These are phyloP conservation scores for Leishmania turanica DNA, from an alignment of 208 protist species.

Conservation along the genomic window DNA sequence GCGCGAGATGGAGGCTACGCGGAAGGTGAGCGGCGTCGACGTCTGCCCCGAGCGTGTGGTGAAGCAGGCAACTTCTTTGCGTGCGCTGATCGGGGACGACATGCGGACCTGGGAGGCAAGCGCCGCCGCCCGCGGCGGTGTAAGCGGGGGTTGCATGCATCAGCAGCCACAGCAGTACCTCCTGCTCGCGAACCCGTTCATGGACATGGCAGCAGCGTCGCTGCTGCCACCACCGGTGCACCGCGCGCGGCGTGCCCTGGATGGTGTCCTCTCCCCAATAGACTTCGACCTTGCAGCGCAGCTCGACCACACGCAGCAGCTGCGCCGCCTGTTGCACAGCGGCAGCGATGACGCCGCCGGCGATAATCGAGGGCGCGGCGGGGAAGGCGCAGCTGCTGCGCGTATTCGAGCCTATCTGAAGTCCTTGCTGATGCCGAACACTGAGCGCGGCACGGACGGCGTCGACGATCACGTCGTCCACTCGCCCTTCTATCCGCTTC, in stretches of 20 bases:
- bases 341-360: not conserved
- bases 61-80: constrained; percentile 15
- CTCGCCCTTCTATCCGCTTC: constrained; percentile 49
- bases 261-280: constrained; percentile 30
- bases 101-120: constrained; percentile 20
- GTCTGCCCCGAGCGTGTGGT: not conserved
- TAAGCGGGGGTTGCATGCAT: not conserved
- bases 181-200: not conserved
- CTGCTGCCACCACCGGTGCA: constrained; percentile 7
- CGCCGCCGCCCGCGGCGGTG: not conserved
- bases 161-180: constrained; percentile 1
- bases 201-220: not conserved
- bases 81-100: constrained; percentile 30
- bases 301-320: constrained; percentile 28
- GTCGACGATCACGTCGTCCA: not conserved
- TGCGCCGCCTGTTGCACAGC: constrained; percentile 30
- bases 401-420: constrained; percentile 9
- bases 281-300: constrained; percentile 43
- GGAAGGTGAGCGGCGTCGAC: not conserved
- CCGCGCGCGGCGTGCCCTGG: constrained; percentile 20
- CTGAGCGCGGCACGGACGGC: not conserved
- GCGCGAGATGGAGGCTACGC: not conserved
- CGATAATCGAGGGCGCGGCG: not conserved
- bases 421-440: not conserved
- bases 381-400: not conserved